Base-by-base conservation (phyloP, 2,329 filamentous ascomycete genomes). In the Sarocladiaceae sp. region DNA sequence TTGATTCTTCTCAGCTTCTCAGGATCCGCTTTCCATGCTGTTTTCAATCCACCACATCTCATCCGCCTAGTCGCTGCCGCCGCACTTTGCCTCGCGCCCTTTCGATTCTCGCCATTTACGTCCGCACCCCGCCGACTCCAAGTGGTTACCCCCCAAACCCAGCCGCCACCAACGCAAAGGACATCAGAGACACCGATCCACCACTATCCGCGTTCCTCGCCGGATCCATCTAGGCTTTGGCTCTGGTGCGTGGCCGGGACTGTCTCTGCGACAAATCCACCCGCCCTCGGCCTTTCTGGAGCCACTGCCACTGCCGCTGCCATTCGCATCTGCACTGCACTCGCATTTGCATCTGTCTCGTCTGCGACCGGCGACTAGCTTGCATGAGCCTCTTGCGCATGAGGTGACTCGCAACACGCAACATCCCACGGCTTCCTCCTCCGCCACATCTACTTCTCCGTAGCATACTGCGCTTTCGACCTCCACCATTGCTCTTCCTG, bases 101-200 rank as follows among this genome's bases (percentile, higher is more conserved):
- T 29, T 21, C 37, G 18, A 4, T 6, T 39, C 21, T n/a, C 19
- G 23, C 10, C 6, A 19, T 16, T 29, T 27, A 24, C 37, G 9
- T 39, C 34, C 15, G 34, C 15, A n/a, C 34, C 37, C 37, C 37
- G 37, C 37, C 20, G 24, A 29, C 4, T 16, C 13, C n/a, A n/a
- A n/a, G n/a, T n/a, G n/a, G n/a, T n/a, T n/a, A n/a, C 13, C 23
- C 37, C 37, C 37, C 37, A 29, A 41, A 41, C 7, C 37, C 37
- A 41, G 37, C 37, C 37, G 37, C 37, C 37, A 41, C 37, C 34
- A 41, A 41, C 37, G 23, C 37, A 23, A 41, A 29, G 29, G 37
- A 27, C 37, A 41, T 41, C 37, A 41, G 37, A 41, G 37, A 41
- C 37, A 41, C n/a, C 37, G 37, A 41, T 41, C 37, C 37, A 41